Conservation (phyloP, 2,329 filamentous ascomycete genomes). For the Ilyonectria mors-panacis region DNA sequence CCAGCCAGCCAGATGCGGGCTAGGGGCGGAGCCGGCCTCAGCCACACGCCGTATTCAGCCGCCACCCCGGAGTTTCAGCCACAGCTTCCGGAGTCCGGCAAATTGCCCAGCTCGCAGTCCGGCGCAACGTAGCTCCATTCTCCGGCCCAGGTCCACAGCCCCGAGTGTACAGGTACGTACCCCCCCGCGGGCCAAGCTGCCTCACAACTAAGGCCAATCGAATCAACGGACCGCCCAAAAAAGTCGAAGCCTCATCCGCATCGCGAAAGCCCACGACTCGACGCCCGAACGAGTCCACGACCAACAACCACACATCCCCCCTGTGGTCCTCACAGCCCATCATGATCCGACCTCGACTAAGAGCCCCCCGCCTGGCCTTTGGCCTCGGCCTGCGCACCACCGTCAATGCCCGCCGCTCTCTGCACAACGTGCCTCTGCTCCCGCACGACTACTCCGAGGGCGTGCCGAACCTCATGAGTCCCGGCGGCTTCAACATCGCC, state of each 20-base stretch:
- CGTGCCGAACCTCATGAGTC: constrained; percentile 80
- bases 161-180: constrained; percentile 13
- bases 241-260: constrained; percentile 28
- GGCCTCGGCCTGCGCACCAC: constrained; percentile 55
- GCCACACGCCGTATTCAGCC: neutral
- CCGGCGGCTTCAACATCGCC: constrained; percentile 79
- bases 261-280: constrained; percentile 20
- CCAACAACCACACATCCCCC: constrained; percentile 12
- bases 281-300: constrained; percentile 14
- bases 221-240: constrained; percentile 24
- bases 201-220: constrained; percentile 30
- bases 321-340: constrained; percentile 28
- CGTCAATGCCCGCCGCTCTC: constrained; percentile 56
- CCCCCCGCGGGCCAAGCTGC: neutral
- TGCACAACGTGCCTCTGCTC: constrained; percentile 65
- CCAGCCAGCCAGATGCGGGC: neutral
- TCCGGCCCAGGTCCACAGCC: neutral
- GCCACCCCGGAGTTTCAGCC: neutral
- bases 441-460: constrained; percentile 63
- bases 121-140: constrained; percentile 30
- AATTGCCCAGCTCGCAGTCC: neutral
- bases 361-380: constrained; percentile 62
- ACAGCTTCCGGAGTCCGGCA: neutral
- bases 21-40: constrained; percentile 1
- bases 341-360: constrained; percentile 70